A percentile compares a stretch with the other conserved stretches of the same genome.
Conservation (phyloP, 2,329 filamentous ascomycete species). For the Rhinocladiella mackenziei region DNA sequence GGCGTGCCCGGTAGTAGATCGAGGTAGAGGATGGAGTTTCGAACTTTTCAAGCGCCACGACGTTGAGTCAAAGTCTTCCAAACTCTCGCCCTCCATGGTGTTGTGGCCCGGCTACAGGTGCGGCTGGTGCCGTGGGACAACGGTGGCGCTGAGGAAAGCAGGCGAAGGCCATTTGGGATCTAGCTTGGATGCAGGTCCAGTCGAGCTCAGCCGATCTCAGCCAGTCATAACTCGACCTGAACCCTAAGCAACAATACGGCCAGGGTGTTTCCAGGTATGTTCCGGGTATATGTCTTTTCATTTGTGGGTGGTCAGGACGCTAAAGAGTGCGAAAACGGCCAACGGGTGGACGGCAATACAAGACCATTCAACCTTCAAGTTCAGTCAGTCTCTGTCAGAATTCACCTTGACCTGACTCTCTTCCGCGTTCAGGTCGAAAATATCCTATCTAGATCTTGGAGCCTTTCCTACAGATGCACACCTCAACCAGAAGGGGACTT, state of each 20-base stretch:
- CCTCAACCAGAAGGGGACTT: not conserved
- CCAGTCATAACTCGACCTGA: slow-evolving; percentile 14
- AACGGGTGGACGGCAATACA: no score
- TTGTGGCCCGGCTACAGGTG: slow-evolving; percentile 4
- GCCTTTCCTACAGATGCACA: slow-evolving; percentile 7
- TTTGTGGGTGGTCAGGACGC: slow-evolving; percentile 13
- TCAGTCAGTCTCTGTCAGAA: slow-evolving; percentile 1
- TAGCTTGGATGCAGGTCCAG: slow-evolving; percentile 21
- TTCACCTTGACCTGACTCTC: not conserved
- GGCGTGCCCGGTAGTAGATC: no score
- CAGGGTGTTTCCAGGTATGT: not conserved
- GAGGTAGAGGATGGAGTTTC: no score
- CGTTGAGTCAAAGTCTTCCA: not conserved
- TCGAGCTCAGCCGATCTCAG: slow-evolving; percentile 11
- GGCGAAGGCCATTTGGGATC: slow-evolving; percentile 12
- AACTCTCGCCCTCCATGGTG: slow-evolving; percentile 7
- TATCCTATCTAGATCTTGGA: slow-evolving; percentile 20
- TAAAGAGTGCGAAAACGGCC: no score
- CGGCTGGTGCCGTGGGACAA: slow-evolving; percentile 9
- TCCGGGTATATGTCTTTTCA: no score
- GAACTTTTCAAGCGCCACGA: no score
- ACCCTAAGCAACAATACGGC: slow-evolving; percentile 13
- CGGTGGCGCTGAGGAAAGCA: slow-evolving; percentile 19
- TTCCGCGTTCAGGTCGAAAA: not conserved
- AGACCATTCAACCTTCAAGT: no score